Evolutionary conservation across 768 basidiomycete species (phyloP), one percentile per base, ranked within the genome.

Genomic region (Pleurotus sapidus): DNA sequence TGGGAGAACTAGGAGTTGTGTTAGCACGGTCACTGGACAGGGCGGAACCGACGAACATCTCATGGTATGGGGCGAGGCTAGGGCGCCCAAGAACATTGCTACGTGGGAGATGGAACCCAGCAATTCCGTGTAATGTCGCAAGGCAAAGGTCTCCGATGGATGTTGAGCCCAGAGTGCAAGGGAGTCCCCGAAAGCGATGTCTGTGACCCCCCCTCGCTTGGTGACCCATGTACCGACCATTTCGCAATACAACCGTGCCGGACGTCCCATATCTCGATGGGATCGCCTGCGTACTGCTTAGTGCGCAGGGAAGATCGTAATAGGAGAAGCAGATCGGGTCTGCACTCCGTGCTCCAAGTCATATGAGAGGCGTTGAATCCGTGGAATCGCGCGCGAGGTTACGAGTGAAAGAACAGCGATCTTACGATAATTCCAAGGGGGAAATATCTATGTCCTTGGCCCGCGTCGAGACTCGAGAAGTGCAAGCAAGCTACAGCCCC

Each of bases 191-290:
- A 91, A 93, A 23, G 75, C 77, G 24, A 89, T 72, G 63, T 91
- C 92, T 12, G 87, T 87, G 3, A 89, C 84, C 18, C 86, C 86
- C 91, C 88, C 57, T 93, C 91, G 1, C 73, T 75, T 3, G 81
- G 75, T 11, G 83, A 84, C 12, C 85, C 83, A 18, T 76, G 78
- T 9, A 93, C 80, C 2, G 82, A 79, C 88, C 92, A 94, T 70
- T 94, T 95, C 4, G 89, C 87, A 48, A 93, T 78, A 81, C 88
- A 91, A 0, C 83, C 81, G 47, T 92, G 76, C 54, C 92, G 77
- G 1, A 90, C 89, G 67, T 95, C 92, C 93, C 93, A 95, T 18
- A 94, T 86, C 63, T 93, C 91, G 25, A 92, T 77, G 0, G 84
- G 73, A 64, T 91, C 87, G 2, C 84, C 82, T 24, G 66, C 61